Percentiles rank a stretch among this genome's conserved stretches.
phyloP scores from a whole-genome alignment of 2,329 filamentous ascomycete genomes.

The Coniella vitis region DNA sequence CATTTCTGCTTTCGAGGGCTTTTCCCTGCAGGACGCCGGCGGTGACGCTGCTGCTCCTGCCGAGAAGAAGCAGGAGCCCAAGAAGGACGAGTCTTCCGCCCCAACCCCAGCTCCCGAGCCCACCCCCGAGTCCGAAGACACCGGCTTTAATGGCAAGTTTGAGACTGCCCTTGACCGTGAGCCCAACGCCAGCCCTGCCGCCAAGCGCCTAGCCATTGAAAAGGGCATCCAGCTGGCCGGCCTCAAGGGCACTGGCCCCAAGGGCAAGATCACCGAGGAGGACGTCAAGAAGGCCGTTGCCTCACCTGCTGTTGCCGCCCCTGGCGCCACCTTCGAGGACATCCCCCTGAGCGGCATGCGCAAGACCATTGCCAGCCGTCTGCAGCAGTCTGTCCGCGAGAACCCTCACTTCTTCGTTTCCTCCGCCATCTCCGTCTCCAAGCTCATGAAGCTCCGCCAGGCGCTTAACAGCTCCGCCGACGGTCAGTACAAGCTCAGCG shows the following conservation, averaged over 20 bases:
- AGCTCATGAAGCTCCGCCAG: constrained; percentile 92
- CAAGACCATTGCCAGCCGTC: constrained; percentile 91
- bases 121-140: constrained; percentile 54
- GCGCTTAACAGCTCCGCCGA: constrained; percentile 84
- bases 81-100: constrained; percentile 52
- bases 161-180: constrained; percentile 80
- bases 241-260: constrained; percentile 81
- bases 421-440: constrained; percentile 81
- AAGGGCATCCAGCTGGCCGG: constrained; percentile 69
- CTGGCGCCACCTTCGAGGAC: constrained; percentile 71
- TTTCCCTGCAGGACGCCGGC: constrained; percentile 83
- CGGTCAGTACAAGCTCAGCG: constrained; percentile 97
- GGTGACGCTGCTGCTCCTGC: constrained; percentile 62
- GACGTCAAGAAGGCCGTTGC: constrained; percentile 81
- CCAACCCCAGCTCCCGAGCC: constrained; percentile 48
- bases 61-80: constrained; percentile 58
- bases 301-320: constrained; percentile 43
- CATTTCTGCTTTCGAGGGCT: constrained; percentile 79
- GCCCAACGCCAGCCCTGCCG: constrained; percentile 64
- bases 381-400: constrained; percentile 80
- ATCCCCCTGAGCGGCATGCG: constrained; percentile 85
- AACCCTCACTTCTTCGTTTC: constrained; percentile 99
- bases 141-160: constrained; percentile 67
- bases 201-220: constrained; percentile 77
- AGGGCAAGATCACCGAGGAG: constrained; percentile 81